A percentile compares a stretch with the other conserved stretches of the same genome.
Conservation (phyloP, 768 basidiomycete species). For the Tulasnella sp. region DNA sequence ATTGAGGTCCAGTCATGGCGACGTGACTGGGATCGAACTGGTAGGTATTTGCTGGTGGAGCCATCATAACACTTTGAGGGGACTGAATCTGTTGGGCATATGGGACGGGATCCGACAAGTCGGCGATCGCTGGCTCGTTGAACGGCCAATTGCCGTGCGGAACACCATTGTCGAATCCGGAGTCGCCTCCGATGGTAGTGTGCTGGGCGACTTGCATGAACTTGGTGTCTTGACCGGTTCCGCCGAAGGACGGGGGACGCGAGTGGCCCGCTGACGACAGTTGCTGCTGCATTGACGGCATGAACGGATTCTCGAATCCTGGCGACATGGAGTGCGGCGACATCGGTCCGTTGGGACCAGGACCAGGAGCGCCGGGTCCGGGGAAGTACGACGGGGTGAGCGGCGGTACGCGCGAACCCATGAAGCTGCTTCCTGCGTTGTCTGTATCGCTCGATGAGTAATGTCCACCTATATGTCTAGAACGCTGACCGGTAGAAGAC, state of each 20-base stretch:
- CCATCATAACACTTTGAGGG: neutral
- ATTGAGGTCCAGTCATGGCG: neutral
- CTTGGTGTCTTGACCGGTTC: neutral
- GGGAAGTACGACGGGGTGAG: neutral
- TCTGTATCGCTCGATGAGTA: neutral
- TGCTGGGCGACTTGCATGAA: neutral
- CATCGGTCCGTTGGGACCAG: neutral
- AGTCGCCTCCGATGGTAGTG: neutral
- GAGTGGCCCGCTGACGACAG: neutral
- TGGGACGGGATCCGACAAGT: neutral
- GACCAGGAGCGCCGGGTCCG: neutral
- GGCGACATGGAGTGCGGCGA: neutral
- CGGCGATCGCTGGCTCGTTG: neutral
- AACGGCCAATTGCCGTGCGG: neutral
- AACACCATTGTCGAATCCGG: neutral
- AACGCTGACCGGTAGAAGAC: neutral
- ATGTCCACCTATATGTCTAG: neutral
- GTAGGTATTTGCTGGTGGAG: neutral
- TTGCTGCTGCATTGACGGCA: neutral
- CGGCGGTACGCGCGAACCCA: neutral
- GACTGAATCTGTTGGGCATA: neutral
- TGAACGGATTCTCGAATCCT: neutral
- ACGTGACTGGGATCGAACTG: slow-evolving; percentile 10
- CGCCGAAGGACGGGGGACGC: neutral
- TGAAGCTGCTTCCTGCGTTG: neutral